Base-by-base conservation (phyloP, 805 yeast genomes). In the Candida insectorum region DNA sequence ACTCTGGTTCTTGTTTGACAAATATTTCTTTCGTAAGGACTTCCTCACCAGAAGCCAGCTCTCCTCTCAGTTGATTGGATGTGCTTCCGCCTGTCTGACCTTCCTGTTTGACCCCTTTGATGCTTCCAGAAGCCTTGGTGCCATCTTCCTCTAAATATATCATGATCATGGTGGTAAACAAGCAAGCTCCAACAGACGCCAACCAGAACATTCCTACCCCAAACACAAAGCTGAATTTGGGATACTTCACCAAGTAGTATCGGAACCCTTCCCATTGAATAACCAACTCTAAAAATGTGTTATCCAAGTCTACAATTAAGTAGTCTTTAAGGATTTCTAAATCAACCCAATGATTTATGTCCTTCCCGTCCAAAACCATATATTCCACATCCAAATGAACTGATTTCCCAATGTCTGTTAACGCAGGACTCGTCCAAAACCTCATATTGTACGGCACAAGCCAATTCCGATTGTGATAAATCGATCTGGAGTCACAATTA, bases 181-280 rank as follows among this genome's bases (percentile, higher is more conserved):
- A n/a, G n/a, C n/a, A n/a, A n/a, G n/a, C n/a, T n/a, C n/a, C n/a
- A n/a, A n/a, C n/a, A 7, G 60, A n/a, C 36, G 65, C 62, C n/a
- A 66, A 55, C 71, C 74, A 70, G 40, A 67, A 68, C 4, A 56
- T 7, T 0, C 43, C 33, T 4, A 62, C 62, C 3, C 75, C 75
- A 16, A 64, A 20, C 8, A 59, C 12, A 27, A 65, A 53, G 24
- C 64, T 57, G 3, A 51, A 38, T 11, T 37, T 44, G 27, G 58
- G 60, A 41, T 64, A 63, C 26, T 60, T 51, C 30, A 56, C 62
- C 22, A 70, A 33, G 38, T 62, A 67, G 44, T 58, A 65, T 21
- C 75, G 49, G 25, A 69, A 48, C 0, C 76, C 76, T 16, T 53
- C 51, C 60, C 69, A 69, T 31, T 60, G 58, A 9, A 66, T 54